Base-by-base conservation (phyloP, 1,284 basidiomycete genomes). In the Spongispora temasekensis region DNA sequence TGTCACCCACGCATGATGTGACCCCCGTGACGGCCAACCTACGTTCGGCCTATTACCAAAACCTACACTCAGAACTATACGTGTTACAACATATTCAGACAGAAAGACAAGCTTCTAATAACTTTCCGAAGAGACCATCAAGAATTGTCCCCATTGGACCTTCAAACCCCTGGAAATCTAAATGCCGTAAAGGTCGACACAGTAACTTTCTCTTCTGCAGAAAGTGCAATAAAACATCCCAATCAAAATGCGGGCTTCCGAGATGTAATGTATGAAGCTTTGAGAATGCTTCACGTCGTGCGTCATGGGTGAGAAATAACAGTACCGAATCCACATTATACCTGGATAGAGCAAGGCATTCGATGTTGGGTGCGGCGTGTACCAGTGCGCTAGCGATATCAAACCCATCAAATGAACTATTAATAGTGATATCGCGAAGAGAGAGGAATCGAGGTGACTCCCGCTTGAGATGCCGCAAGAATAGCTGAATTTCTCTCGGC, bases 391-490 rank as follows among this genome's bases (percentile, higher is more conserved):
- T 52, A 42, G 61, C 58, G n/a, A 71, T 66, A 46, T 74, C 69
- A 23, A 63, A 67, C 23, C 64, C 62, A 19, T 71, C 71, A 17
- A 70, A 75, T 27, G 67, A 67, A 50, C 73, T 71, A 27, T 61
- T 37, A 8, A 71, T 60, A 27, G 67, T 61, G 30, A 67, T 25
- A 28, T 57, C 57, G 28, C 60, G 57, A 8, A 71, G 63, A 28
- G 65, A 70, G 57, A 61, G 61, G 53, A 74, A 75, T 30, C 58
- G 65, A 30, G 70, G 73, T 1, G 57, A 35, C 52, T 62, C 69
- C 53, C 70, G 72, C 46, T 71, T 74, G 55, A 71, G 65, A 21
- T 70, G 13, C 30, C 72, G 69, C 59, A 75, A 48, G 53, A 75
- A 64, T 8, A 70, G 58, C 12, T 73, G 70, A 5, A 74, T 59